Evolutionary conservation across 139 green algal genomes (phyloP), one percentile per base, ranked within the genome.

Genomic region (Auxenochlorella protothecoides): DNA sequence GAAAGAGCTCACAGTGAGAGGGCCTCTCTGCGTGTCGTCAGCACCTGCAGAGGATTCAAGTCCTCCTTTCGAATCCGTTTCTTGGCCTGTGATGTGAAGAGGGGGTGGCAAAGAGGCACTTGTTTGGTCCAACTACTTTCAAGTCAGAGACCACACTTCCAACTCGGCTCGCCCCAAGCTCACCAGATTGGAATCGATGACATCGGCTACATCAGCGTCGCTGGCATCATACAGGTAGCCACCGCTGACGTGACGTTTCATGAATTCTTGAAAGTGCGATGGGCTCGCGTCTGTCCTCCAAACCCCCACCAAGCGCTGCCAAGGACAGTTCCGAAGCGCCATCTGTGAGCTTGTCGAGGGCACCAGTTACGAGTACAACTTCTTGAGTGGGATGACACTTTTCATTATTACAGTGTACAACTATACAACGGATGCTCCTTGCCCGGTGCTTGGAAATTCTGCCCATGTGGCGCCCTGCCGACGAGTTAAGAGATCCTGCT

Each of bases 21-120:
- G 1, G 73, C 73, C 61, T 78, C 73, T 4, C 68, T 69, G 13
- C 61, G 60, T 4, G 73, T 78, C 27, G 73, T 78, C 61, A 78
- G 68, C 60, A 78, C 15, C 44, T 62, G 67, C 2, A 61, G 57
- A 5, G 67, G 67, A 27, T 59, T 53, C 14, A 70, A 60, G 5
- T 73, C 62, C 54, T 73, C 55, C 51, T 55, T 69, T 56, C 65
- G 55, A n/a, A 6, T 59, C 6, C 9, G 13, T 13, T 9, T 69
- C 16, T 69, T 67, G 15, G 27, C 65, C 65, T 69, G 55, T 55
- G 27, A 69, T 55, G 55, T 71, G 66, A 71, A 71, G 66, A 14
- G 54, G 14, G 44, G 52, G 53, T 27, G 5, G 54, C 66, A n/a
- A 5, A 68, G 27, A 44, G 27, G 27, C 27, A 44, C 27, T 44